Percentiles rank a stretch among this genome's conserved stretches.
These are phyloP conservation scores for Castanea mollissima DNA, from an alignment of 306 rosid species.

Conservation along the genomic window DNA sequence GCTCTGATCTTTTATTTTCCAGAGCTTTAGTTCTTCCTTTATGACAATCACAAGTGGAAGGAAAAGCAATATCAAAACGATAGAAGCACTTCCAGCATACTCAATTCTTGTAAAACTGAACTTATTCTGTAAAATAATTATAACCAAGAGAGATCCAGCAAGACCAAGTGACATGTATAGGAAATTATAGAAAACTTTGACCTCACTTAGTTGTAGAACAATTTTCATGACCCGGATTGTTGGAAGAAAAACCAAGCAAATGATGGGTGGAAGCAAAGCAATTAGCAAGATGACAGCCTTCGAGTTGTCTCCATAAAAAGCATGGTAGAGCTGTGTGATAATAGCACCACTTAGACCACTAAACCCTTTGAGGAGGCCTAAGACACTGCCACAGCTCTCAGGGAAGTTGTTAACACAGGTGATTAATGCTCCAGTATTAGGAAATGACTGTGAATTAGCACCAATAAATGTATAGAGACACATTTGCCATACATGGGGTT, in stretches of 20 bases:
- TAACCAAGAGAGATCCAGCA: conserved; percentile 57
- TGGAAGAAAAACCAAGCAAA: conserved; percentile 43
- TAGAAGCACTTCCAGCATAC: conserved; percentile 30
- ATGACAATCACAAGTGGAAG: conserved; percentile 48
- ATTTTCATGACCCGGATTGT: conserved; percentile 33
- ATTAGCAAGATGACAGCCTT: conserved; percentile 48
- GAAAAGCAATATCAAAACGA: conserved; percentile 38
- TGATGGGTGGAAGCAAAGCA: conserved; percentile 61
- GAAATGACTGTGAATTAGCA: conserved; percentile 60
- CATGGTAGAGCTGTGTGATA: conserved; percentile 51
- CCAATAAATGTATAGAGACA: conserved; percentile 65
- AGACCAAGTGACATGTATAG: conserved; percentile 58
- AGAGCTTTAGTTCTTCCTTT: conserved; percentile 40
- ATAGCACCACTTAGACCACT: conserved; percentile 76
- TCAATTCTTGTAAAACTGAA: conserved; percentile 28
- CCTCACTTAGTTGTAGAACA: conserved; percentile 32
- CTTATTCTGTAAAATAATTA: conserved; percentile 47
- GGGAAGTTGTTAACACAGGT: conserved; percentile 67
- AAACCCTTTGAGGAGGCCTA: conserved; percentile 71
- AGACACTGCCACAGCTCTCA: conserved; percentile 51
- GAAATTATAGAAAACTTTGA: conserved; percentile 47
- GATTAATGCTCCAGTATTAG: conserved; percentile 59
- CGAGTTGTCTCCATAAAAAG: conserved; percentile 46
- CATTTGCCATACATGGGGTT: conserved; percentile 71
- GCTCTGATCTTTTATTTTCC: conserved; percentile 21